phyloP scores from a whole-genome alignment of 495 filamentous ascomycete species.

The Lophium mytilinum region DNA sequence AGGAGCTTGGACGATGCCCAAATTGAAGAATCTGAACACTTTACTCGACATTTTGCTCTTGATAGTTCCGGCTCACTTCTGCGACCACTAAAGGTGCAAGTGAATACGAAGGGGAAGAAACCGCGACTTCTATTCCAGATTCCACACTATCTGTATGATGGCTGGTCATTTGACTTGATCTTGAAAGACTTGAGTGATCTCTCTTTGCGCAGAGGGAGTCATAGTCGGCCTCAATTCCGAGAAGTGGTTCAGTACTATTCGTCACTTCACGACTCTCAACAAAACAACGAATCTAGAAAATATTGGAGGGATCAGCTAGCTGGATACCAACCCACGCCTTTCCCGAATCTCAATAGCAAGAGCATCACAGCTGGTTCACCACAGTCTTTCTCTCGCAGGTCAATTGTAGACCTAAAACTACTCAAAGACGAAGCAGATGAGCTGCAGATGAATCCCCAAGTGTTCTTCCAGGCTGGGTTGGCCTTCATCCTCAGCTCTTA shows the following conservation, averaged over 20 bases:
- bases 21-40: conserved; percentile 34
- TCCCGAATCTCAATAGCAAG: conserved; percentile 40
- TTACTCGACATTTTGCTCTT: conserved; percentile 28
- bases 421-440: conserved; percentile 4
- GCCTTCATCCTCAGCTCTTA: conserved; percentile 55
- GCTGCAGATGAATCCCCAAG: conserved; percentile 41
- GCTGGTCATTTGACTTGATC: conserved; percentile 72
- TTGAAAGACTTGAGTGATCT: conserved; percentile 51
- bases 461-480: conserved; percentile 63
- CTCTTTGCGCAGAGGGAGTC: conserved; percentile 23
- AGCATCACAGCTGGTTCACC: conserved; percentile 1
- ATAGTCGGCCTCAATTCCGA: conserved; percentile 44
- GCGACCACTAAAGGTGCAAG: conserved; percentile 49
- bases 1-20: conserved; percentile 36
- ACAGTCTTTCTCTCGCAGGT: neutral
- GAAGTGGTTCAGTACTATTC: conserved; percentile 37
- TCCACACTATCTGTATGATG: conserved; percentile 76
- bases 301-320: conserved; percentile 51
- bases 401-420: neutral
- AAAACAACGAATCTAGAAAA: conserved; percentile 31
- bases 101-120: conserved; percentile 29
- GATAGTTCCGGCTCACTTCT: conserved; percentile 40
- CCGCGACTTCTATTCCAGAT: conserved; percentile 44
- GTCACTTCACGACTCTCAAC: conserved; percentile 15
- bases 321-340: conserved; percentile 32